phyloP scores from a whole-genome alignment of 2,329 filamentous ascomycete genomes.

The Colletotrichum abscissum region DNA sequence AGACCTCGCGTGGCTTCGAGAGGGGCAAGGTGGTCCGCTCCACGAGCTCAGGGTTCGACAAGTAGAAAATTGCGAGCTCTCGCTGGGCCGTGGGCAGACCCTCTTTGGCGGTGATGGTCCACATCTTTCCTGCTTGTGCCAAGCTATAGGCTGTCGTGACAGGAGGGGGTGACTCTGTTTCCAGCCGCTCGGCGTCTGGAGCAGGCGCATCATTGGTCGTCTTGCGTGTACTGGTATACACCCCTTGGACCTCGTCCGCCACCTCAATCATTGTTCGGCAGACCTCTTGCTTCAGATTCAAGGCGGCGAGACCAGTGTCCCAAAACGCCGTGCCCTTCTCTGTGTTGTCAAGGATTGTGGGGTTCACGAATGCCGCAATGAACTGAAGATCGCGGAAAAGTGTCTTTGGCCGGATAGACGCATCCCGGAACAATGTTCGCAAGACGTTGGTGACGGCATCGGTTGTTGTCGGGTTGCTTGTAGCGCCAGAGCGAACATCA shows the following conservation, averaged over 20 bases:
- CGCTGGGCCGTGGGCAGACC: constrained; percentile 89
- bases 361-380: constrained; percentile 73
- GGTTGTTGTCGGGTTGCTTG: constrained; percentile 63
- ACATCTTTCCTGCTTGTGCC: constrained; percentile 87
- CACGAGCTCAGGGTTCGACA: constrained; percentile 90
- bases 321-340: constrained; percentile 84
- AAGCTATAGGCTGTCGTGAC: constrained; percentile 74
- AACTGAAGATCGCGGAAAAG: constrained; percentile 86
- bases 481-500: constrained; percentile 61
- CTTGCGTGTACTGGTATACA: constrained; percentile 72
- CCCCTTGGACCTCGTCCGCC: constrained; percentile 65
- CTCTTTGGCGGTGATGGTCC: constrained; percentile 93
- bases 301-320: constrained; percentile 87
- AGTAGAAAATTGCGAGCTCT: constrained; percentile 92
- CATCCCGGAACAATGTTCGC: constrained; percentile 73
- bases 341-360: constrained; percentile 69
- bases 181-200: constrained; percentile 36
- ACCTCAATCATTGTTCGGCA: constrained; percentile 81
- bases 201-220: constrained; percentile 48
- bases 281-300: constrained; percentile 89
- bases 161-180: constrained; percentile 51
- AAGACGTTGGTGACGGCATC: constrained; percentile 76
- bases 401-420: constrained; percentile 79
- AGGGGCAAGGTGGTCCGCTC: constrained; percentile 84
- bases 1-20: constrained; percentile 86